phyloP scores from a whole-genome alignment of 192 early-diverging fungal species.

The Backusella macrospora region DNA sequence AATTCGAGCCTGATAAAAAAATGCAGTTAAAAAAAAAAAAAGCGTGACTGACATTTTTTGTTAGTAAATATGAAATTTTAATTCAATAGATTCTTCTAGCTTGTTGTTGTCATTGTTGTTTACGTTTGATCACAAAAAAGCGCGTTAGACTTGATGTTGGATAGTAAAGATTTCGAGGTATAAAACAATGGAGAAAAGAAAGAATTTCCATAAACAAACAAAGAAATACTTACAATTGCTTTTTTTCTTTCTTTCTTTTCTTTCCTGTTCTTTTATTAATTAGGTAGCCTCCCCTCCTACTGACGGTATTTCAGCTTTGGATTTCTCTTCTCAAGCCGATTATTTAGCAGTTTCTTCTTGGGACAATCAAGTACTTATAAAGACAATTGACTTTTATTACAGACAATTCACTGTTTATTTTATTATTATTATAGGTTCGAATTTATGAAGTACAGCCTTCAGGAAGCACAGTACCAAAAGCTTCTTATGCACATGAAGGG shows the following conservation, averaged over 20 bases:
- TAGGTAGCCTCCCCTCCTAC: conserved; percentile 67
- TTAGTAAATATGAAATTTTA: neutral
- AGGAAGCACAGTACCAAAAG: conserved; percentile 77
- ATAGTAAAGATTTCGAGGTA: conserved; percentile 38
- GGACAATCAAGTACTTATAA: conserved; percentile 72
- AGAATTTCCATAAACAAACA: neutral
- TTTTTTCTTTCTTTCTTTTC: neutral
- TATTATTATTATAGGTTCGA: conserved; percentile 70
- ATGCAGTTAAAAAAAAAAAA: conserved; percentile 1
- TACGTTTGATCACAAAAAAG: conserved; percentile 1
- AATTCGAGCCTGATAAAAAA: no score
- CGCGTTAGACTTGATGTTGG: conserved; percentile 22
- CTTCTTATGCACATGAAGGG: conserved; percentile 77
- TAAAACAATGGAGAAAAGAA: neutral
- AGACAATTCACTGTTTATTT: no score
- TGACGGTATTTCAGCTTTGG: conserved; percentile 78
- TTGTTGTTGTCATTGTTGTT: neutral
- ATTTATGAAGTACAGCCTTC: conserved; percentile 87
- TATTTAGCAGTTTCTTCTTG: conserved; percentile 88
- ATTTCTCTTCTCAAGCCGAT: conserved; percentile 83
- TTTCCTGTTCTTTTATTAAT: neutral
- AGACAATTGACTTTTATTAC: no score
- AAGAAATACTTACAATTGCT: no score
- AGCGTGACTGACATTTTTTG: conserved; percentile 8
- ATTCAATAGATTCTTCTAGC: neutral